Base-by-base conservation (phyloP, 345 rosid genomes). In the Cardamine occulta region DNA sequence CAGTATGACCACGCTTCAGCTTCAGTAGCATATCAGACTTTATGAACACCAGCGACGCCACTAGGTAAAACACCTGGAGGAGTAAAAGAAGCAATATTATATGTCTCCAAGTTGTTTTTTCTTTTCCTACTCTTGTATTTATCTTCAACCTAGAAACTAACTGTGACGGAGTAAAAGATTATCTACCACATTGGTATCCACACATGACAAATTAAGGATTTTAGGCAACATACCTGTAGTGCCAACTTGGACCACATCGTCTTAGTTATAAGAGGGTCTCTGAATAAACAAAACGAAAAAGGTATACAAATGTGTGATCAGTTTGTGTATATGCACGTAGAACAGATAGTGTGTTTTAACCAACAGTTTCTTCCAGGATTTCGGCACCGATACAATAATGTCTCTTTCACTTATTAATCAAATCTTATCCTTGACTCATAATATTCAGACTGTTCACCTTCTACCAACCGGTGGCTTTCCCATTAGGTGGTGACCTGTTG, bases 211-310 rank as follows among this genome's bases (percentile, higher is more conserved):
- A 17, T 61, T 18, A 11, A 72, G 60, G 29, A 17, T n/a, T 35
- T 28, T 65, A 19, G 6, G 23, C 21, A 2, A 62, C 40, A 51
- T 72, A 88, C 98, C 97, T 91, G 98, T 35, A 88, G n/a, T 21
- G 83, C 18, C 66, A 93, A 72, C 86, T 91, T 89, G 75, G 86
- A 83, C 93, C 93, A 91, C 98, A 93, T 93, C 74, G 84, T 80
- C 66, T 87, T 93, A 42, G 97, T 93, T 74, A 93, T 83, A 54
- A 93, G 84, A 72, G 92, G 90, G 64, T 89, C 93, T 82, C 98
- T 91, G 82, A n/a, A n/a, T n/a, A n/a, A n/a, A n/a, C n/a, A n/a
- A n/a, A n/a, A n/a, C n/a, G n/a, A n/a, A n/a, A n/a, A n/a, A n/a
- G n/a, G n/a, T n/a, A n/a, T n/a, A n/a, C n/a, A n/a, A n/a, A n/a